A percentile compares a stretch with the other conserved stretches of the same genome.
Evolutionary conservation across 2,329 filamentous ascomycete genomes (phyloP).

Genomic region (Stromatinia cepivora): DNA sequence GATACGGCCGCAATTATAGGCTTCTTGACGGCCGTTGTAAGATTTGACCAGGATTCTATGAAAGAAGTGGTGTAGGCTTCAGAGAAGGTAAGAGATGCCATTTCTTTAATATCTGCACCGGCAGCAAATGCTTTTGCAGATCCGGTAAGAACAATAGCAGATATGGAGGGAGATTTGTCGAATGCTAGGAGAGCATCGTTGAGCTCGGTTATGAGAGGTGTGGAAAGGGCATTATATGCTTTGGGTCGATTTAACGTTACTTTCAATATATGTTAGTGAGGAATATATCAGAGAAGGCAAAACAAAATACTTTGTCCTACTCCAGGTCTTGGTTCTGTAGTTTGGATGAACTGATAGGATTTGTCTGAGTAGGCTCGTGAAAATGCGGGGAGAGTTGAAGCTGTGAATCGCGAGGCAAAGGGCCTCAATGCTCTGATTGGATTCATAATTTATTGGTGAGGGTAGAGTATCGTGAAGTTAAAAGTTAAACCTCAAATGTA

Average conservation of each 20-base stretch:
- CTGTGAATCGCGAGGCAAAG: slow-evolving; percentile 38
- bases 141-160: slow-evolving; percentile 82
- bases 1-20: slow-evolving; percentile 93
- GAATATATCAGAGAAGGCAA: not conserved
- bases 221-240: slow-evolving; percentile 90
- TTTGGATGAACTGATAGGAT: slow-evolving; percentile 78
- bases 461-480: not conserved
- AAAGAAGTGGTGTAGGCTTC: slow-evolving; percentile 87
- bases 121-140: slow-evolving; percentile 90
- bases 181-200: slow-evolving; percentile 74
- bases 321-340: slow-evolving; percentile 80
- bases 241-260: slow-evolving; percentile 93
- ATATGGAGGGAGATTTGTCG: slow-evolving; percentile 67
- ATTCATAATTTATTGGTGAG: slow-evolving; percentile 35
- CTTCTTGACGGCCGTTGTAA: slow-evolving; percentile 84
- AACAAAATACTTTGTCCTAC: slow-evolving; percentile 75
- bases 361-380: slow-evolving; percentile 38
- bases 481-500: not conserved
- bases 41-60: slow-evolving; percentile 90
- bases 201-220: slow-evolving; percentile 85
- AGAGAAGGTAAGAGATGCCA: slow-evolving; percentile 88
- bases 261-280: slow-evolving; percentile 43
- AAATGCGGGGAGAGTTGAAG: slow-evolving; percentile 35
- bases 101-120: slow-evolving; percentile 98
- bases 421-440: slow-evolving; percentile 37